Conservation (phyloP, 768 basidiomycete species). For the Sarcomyxa edulis region DNA sequence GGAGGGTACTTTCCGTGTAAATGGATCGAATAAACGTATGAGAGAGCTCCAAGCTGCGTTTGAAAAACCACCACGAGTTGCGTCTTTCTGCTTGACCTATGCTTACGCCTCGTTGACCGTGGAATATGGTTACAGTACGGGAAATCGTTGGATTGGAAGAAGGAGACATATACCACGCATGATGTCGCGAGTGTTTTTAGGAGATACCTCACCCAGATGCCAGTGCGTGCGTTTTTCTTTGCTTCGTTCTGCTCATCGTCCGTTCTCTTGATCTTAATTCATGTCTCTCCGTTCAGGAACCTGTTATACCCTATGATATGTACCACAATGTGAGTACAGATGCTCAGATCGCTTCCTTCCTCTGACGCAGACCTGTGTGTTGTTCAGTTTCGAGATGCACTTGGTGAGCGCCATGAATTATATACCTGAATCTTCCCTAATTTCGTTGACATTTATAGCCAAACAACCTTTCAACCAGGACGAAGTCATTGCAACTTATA, state of each 20-base stretch:
- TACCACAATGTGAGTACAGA: conserved; percentile 78
- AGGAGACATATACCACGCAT: conserved; percentile 84
- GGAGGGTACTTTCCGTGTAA: conserved; percentile 91
- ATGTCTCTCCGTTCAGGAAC: conserved; percentile 69
- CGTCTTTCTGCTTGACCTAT: conserved; percentile 14
- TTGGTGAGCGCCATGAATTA: conserved; percentile 41
- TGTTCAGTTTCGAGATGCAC: conserved; percentile 69
- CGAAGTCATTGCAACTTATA: conserved; percentile 75
- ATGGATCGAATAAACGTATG: conserved; percentile 94
- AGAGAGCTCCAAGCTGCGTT: conserved; percentile 90
- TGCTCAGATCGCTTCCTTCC: conserved; percentile 12
- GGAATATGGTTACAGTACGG: conserved; percentile 65
- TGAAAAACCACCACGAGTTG: conserved; percentile 83
- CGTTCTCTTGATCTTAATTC: neutral
- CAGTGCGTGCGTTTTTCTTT: conserved; percentile 49
- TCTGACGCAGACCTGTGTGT: conserved; percentile 5
- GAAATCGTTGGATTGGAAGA: conserved; percentile 88
- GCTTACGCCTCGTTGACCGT: conserved; percentile 2
- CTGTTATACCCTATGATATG: conserved; percentile 88
- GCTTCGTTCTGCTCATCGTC: conserved; percentile 6
- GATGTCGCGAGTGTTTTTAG: conserved; percentile 97
- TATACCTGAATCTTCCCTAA: conserved; percentile 11
- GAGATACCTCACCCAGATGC: conserved; percentile 94
- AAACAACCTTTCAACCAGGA: conserved; percentile 66
- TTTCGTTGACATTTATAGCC: conserved; percentile 36